phyloP scores from a whole-genome alignment of 371 early-diverging fungal genomes.

The Phascolomyces articulosus region DNA sequence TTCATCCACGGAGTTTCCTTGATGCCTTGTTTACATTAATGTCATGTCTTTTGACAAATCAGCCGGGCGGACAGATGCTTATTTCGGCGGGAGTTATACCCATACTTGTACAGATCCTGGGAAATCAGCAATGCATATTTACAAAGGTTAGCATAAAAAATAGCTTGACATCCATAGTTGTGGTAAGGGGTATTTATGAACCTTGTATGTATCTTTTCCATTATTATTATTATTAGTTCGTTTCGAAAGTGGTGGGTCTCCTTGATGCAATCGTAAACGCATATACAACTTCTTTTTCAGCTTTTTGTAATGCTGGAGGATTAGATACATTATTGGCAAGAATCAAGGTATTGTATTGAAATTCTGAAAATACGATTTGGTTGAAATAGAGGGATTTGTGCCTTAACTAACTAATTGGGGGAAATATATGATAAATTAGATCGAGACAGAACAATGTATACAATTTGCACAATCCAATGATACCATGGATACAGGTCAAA shows the following conservation, averaged over 20 bases:
- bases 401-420: no score
- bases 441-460: constrained; percentile 58
- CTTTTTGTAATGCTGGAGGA: constrained; percentile 85
- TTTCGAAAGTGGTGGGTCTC: constrained; percentile 74
- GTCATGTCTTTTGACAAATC: constrained; percentile 74
- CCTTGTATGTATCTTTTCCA: no score
- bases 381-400: no score
- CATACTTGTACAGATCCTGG: constrained; percentile 66
- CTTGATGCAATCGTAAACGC: constrained; percentile 85
- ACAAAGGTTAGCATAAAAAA: constrained; percentile 52
- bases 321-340: constrained; percentile 75
- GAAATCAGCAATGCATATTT: constrained; percentile 50
- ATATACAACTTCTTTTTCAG: constrained; percentile 71
- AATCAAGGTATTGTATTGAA: constrained; percentile 80
- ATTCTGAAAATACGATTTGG: no score
- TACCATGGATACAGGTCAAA: constrained; percentile 37
- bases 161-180: no score
- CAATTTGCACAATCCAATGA: constrained; percentile 26
- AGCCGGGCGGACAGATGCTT: constrained; percentile 88
- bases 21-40: constrained; percentile 87
- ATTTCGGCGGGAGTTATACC: constrained; percentile 90
- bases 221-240: constrained; percentile 34
- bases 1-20: constrained; percentile 73
- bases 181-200: no score
- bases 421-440: constrained; percentile 13